phyloP scores from a whole-genome alignment of 176 grass and related monocot species.

The Carex parvula region DNA sequence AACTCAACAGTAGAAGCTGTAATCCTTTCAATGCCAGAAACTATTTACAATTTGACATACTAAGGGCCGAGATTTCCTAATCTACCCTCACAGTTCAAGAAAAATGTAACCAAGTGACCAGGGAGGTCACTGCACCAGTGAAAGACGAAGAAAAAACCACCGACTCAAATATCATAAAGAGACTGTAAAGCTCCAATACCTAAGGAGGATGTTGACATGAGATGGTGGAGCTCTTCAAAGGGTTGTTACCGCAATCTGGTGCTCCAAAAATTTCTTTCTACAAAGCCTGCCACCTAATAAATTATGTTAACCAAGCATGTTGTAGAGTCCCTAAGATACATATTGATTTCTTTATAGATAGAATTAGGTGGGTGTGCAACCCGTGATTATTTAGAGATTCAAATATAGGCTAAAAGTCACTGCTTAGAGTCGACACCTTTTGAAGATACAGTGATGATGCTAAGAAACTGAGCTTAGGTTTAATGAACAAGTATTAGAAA shows the following conservation, averaged over 20 bases:
- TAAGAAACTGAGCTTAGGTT: background rate
- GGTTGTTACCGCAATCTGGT: conserved; percentile 37
- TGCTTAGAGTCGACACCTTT: background rate
- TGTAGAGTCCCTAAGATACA: background rate
- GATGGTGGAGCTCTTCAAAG: conserved; percentile 52
- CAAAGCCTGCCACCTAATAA: conserved; percentile 36
- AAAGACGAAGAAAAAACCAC: background rate
- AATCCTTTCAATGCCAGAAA: too few relatives aligned
- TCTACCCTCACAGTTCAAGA: background rate
- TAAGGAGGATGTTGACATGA: conserved; percentile 43
- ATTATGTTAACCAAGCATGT: background rate
- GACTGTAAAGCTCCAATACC: background rate
- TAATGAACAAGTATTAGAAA: background rate
- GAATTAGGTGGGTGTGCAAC: too few relatives aligned
- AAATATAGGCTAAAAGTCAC: background rate
- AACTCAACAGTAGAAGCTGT: too few relatives aligned
- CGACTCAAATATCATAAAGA: background rate
- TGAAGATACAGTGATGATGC: background rate
- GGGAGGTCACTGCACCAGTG: background rate
- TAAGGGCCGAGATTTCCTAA: too few relatives aligned
- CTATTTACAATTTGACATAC: too few relatives aligned
- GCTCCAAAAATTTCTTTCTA: conserved; percentile 57
- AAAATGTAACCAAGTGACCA: background rate
- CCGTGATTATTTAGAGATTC: too few relatives aligned
- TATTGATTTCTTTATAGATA: too few relatives aligned